These are phyloP conservation scores for California macrophylla DNA, from an alignment of 441 rosid species.

Conservation along the genomic window DNA sequence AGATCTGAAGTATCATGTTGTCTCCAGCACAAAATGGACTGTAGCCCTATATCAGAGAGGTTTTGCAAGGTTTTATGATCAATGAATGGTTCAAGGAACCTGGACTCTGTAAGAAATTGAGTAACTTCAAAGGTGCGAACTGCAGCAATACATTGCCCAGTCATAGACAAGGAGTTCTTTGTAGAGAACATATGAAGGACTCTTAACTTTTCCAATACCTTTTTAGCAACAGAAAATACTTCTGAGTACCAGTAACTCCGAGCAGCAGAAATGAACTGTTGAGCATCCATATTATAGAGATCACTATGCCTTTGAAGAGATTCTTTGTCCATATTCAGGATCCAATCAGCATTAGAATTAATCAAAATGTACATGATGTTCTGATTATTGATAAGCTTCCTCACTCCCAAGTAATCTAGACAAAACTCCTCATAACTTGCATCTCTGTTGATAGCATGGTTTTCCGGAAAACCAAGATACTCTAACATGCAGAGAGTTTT, in stretches of 20 bases:
- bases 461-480: constrained; percentile 19
- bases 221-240: constrained; percentile 30
- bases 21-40: constrained; percentile 30
- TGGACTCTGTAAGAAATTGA: constrained; percentile 24
- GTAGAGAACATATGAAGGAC: constrained; percentile 10
- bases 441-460: constrained; percentile 8
- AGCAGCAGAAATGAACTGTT: constrained; percentile 31
- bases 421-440: constrained; percentile 32
- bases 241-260: constrained; percentile 32
- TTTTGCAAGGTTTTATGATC: neutral
- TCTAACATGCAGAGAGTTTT: constrained; percentile 24
- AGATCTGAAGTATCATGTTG: neutral
- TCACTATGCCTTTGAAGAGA: constrained; percentile 11
- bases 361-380: constrained; percentile 21
- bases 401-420: constrained; percentile 35
- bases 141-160: constrained; percentile 22
- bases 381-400: constrained; percentile 19
- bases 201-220: constrained; percentile 28
- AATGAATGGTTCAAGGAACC: constrained; percentile 12
- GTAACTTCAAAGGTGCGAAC: constrained; percentile 22
- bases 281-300: constrained; percentile 19
- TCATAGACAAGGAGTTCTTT: constrained; percentile 17
- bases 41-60: constrained; percentile 12
- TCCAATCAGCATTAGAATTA: constrained; percentile 30
- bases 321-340: constrained; percentile 12